Conservation (phyloP, 345 rosid genomes). For the Anastatica hierochuntica region DNA sequence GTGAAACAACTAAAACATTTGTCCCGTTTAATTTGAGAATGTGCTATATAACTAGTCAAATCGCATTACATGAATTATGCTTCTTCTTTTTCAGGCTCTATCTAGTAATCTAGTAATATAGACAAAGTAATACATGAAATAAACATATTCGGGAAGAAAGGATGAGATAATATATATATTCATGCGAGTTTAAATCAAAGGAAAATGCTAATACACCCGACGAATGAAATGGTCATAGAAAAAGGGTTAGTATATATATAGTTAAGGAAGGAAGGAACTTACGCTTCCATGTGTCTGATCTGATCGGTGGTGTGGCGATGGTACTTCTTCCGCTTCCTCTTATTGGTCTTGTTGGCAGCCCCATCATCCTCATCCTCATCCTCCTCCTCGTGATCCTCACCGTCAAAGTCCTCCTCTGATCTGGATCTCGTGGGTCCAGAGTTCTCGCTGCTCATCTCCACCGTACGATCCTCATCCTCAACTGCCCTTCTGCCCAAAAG, state of each 20-base stretch:
- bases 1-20: no score
- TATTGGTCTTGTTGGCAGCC: no score
- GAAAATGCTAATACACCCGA: no score
- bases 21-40: no score
- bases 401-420: slow-evolving; percentile 71
- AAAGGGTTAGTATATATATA: neutral
- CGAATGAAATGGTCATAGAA: neutral
- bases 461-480: slow-evolving; percentile 47
- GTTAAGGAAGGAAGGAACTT: slow-evolving; percentile 23
- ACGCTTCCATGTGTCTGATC: slow-evolving; percentile 97
- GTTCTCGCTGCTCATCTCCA: slow-evolving; percentile 91
- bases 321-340: slow-evolving; percentile 92
- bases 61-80: no score
- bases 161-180: no score
- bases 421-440: slow-evolving; percentile 81
- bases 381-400: slow-evolving; percentile 43
- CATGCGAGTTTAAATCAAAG: no score
- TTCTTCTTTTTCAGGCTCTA: no score
- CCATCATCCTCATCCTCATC: slow-evolving; percentile 34
- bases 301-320: slow-evolving; percentile 96
- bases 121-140: no score
- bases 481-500: slow-evolving; percentile 41
- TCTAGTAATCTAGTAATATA: no score
- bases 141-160: no score
- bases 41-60: no score